Conservation (phyloP, 2,329 filamentous ascomycete species). For the Tympanopsis confertula region DNA sequence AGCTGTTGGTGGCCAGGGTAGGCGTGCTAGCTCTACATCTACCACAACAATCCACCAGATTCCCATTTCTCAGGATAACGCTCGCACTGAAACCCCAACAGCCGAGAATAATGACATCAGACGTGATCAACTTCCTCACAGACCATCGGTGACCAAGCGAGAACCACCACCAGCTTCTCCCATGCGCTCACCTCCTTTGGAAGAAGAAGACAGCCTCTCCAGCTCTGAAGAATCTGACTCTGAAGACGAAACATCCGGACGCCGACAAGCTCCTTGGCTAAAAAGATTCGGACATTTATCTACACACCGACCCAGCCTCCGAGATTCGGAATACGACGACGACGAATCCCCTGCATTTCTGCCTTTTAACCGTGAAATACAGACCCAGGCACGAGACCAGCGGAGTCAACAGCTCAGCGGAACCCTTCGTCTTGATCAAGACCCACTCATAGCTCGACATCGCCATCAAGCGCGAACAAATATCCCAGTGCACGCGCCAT, state of each 20-base stretch:
- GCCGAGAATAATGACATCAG: not conserved
- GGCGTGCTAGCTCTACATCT: too few relatives aligned
- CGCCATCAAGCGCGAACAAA: too few relatives aligned
- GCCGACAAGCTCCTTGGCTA: slow-evolving; percentile 14
- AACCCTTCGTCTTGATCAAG: slow-evolving; percentile 23
- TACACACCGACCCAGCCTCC: slow-evolving; percentile 15
- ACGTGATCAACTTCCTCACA: not conserved
- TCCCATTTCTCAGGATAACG: not conserved
- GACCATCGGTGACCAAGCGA: slow-evolving; percentile 9
- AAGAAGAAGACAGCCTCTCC: slow-evolving; percentile 20
- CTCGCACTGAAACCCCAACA: not conserved
- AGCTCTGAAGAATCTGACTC: slow-evolving; percentile 17
- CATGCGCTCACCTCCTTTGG: slow-evolving; percentile 15
- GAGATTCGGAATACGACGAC: slow-evolving; percentile 26
- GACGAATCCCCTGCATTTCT: slow-evolving; percentile 32
- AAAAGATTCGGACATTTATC: slow-evolving; percentile 25
- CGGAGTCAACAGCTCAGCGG: slow-evolving; percentile 21
- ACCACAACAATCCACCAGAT: not conserved
- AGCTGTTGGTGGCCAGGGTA: too few relatives aligned
- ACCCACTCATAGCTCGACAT: slow-evolving; percentile 2
- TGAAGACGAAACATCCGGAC: slow-evolving; percentile 11
- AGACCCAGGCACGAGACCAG: slow-evolving; percentile 8
- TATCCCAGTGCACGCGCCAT: too few relatives aligned
- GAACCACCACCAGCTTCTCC: slow-evolving; percentile 11
- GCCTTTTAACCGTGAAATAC: slow-evolving; percentile 17